A percentile compares a stretch with the other conserved stretches of the same genome.
phyloP scores from a whole-genome alignment of 1,284 basidiomycete genomes.

The Rhizoctonia solani region DNA sequence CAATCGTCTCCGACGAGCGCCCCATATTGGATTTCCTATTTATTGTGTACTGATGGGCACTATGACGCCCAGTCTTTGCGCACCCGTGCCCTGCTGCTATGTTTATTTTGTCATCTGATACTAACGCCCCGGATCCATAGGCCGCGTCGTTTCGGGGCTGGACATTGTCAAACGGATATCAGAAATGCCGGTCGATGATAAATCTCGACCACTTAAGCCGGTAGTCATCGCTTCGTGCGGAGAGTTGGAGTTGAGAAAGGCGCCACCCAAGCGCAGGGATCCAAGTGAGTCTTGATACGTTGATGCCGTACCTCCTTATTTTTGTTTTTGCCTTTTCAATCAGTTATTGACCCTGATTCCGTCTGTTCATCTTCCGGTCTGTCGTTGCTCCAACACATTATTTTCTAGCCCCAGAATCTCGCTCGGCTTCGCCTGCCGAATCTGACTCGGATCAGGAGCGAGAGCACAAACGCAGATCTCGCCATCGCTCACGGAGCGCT shows the following conservation, averaged over 20 bases:
- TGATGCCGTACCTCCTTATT: background rate
- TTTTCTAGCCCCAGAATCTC: constrained; percentile 41
- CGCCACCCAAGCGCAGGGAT: constrained; percentile 40
- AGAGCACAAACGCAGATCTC: constrained; percentile 38
- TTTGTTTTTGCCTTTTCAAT: too few relatives aligned
- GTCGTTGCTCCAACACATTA: constrained; percentile 42
- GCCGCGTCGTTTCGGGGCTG: constrained; percentile 47
- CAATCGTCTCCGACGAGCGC: constrained; percentile 43
- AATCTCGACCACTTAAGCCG: constrained; percentile 69
- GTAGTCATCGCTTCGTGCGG: constrained; percentile 82
- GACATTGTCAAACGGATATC: constrained; percentile 60
- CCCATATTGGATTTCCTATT: background rate
- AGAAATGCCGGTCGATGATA: constrained; percentile 63
- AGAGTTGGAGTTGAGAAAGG: constrained; percentile 74
- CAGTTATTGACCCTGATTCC: constrained; percentile 34
- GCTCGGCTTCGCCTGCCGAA: constrained; percentile 29
- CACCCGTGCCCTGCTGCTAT: background rate
- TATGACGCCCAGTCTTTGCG: constrained; percentile 15
- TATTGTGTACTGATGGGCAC: constrained; percentile 5
- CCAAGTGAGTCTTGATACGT: constrained; percentile 32
- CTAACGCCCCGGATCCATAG: constrained; percentile 45
- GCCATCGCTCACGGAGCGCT: constrained; percentile 44
- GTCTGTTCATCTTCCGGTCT: constrained; percentile 38
- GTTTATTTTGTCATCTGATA: background rate
- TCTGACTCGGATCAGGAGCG: constrained; percentile 36